These are phyloP conservation scores for Penicillium maclennaniae DNA, from an alignment of 495 filamentous ascomycete genomes.

Conservation along the genomic window DNA sequence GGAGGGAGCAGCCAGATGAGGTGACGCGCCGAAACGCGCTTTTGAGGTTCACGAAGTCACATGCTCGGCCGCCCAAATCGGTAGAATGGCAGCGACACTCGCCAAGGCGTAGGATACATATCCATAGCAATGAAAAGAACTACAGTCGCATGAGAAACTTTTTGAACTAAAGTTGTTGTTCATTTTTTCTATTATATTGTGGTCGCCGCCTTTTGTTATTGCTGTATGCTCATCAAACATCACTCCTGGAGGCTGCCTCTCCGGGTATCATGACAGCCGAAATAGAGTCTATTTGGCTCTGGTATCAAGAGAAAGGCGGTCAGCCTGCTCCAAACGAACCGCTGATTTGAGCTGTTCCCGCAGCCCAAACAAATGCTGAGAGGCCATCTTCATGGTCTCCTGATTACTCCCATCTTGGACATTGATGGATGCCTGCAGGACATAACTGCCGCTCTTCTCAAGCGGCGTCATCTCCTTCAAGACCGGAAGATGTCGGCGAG, in stretches of 20 bases:
- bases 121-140: background rate
- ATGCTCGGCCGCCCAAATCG: constrained; percentile 25
- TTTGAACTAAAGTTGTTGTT: background rate
- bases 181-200: background rate
- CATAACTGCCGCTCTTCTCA: constrained; percentile 48
- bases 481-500: constrained; percentile 32
- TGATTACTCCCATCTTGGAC: constrained; percentile 51
- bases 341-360: constrained; percentile 61
- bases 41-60: constrained; percentile 44
- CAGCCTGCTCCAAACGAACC: constrained; percentile 59
- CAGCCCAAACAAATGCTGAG: constrained; percentile 56
- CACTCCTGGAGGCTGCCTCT: constrained; percentile 20
- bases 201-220: background rate
- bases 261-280: constrained; percentile 23
- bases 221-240: background rate
- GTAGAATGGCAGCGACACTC: background rate
- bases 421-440: constrained; percentile 46
- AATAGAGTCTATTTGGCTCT: constrained; percentile 45
- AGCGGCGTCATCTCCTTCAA: constrained; percentile 36
- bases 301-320: constrained; percentile 63
- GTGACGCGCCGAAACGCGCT: constrained; percentile 30
- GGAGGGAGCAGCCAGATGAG: background rate
- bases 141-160: background rate
- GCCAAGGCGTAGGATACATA: background rate
- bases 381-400: constrained; percentile 52